Percentiles rank a stretch among this genome's conserved stretches.
Evolutionary conservation across 2,329 filamentous ascomycete species (phyloP).

Genomic region (Fusarium dimerum): DNA sequence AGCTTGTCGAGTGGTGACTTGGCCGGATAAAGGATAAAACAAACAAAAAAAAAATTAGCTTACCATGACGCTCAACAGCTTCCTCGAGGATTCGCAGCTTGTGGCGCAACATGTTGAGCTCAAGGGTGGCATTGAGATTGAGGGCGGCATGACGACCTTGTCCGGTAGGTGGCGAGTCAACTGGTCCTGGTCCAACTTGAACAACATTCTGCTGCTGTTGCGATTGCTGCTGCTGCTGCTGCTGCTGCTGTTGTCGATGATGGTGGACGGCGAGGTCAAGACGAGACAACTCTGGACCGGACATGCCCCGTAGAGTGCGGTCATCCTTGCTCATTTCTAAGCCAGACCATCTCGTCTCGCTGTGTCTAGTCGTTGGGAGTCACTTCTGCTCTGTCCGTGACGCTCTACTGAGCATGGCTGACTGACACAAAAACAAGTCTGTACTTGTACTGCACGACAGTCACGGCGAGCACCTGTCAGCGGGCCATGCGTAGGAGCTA

Average conservation of each 20-base stretch:
- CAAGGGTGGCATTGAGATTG: conserved; percentile 50
- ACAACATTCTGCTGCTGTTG: conserved; percentile 50
- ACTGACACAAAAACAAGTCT: conserved; percentile 14
- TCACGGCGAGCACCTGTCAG: conserved; percentile 25
- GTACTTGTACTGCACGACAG: neutral
- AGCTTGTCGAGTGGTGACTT: conserved; percentile 5
- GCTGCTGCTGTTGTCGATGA: conserved; percentile 44
- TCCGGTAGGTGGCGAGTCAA: conserved; percentile 48
- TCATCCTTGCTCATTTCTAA: conserved; percentile 33
- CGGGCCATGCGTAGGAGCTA: conserved; percentile 21
- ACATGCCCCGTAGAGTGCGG: conserved; percentile 33
- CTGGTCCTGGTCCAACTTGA: conserved; percentile 53
- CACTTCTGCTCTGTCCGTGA: conserved; percentile 23
- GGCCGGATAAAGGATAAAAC: conserved; percentile 4
- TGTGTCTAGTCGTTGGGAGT: conserved; percentile 27
- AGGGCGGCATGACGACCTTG: conserved; percentile 48
- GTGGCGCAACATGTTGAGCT: conserved; percentile 57
- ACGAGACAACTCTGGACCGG: conserved; percentile 31
- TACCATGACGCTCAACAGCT: conserved; percentile 53
- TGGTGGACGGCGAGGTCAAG: conserved; percentile 34
- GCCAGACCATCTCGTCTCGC: conserved; percentile 33
- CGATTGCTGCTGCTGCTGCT: conserved; percentile 45
- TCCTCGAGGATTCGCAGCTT: conserved; percentile 53
- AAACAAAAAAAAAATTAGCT: too few relatives aligned
- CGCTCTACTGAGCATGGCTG: conserved; percentile 29